Evolutionary conservation across 345 rosid genomes (phyloP).

Genomic region (Eucalyptus lansdowneana): DNA sequence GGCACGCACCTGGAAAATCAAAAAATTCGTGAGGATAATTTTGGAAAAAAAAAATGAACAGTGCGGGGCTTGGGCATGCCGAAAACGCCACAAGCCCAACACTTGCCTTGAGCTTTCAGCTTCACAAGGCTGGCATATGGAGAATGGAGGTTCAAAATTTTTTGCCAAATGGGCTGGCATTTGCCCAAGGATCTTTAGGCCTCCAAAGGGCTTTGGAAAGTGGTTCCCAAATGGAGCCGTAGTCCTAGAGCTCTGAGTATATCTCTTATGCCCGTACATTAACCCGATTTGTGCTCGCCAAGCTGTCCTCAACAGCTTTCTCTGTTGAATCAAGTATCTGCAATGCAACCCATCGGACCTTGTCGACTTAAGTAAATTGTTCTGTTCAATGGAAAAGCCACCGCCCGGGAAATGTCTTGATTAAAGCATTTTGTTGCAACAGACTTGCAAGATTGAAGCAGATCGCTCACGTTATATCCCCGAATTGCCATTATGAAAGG

Average conservation of each 20-base stretch:
- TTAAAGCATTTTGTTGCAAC: not conserved
- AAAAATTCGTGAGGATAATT: no score
- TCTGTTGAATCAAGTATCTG: constrained; percentile 85
- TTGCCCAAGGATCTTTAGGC: no score
- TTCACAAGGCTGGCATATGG: no score
- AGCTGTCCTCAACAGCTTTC: constrained; percentile 77
- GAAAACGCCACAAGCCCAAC: no score
- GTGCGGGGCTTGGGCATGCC: no score
- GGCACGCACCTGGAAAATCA: no score
- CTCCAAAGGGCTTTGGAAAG: no score
- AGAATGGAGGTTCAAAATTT: no score
- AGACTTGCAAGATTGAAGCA: not conserved
- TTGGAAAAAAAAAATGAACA: no score
- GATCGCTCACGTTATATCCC: not conserved
- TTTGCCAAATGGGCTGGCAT: no score
- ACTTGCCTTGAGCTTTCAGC: no score
- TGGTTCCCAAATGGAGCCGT: not conserved
- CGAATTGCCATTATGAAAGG: not conserved
- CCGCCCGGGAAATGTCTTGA: not conserved
- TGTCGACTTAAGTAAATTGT: not conserved
- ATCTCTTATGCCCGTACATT: constrained; percentile 50
- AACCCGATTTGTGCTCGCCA: constrained; percentile 72
- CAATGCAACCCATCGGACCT: not conserved
- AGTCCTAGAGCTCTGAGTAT: constrained; percentile 61
- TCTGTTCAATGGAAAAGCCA: not conserved